Base-by-base conservation (phyloP, 768 basidiomycete species). In the Leccinum boreale region DNA sequence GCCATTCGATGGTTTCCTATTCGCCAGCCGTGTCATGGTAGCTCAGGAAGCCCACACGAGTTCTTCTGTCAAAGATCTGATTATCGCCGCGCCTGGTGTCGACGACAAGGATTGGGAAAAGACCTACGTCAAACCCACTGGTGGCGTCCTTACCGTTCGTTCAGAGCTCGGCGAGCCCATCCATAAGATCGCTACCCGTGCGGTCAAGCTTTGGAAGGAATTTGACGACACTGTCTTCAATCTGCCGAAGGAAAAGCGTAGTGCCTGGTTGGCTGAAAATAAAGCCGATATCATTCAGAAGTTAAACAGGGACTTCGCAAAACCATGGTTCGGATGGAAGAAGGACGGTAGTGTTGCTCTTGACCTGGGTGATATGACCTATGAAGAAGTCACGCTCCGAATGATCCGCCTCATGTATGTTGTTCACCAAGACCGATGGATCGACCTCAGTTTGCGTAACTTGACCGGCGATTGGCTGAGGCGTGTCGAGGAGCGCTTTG, bases 81-180 rank as follows among this genome's bases (percentile, higher is more conserved):
- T 99, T 61, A 89, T 98, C 57, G 90, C 89, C 47, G 94, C 96
- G 2, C 68, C 89, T n/a, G 97, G 97, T 74, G 94, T 98, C 39
- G 82, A 84, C 31, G 94, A 98, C 67, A 82, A 78, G 52, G 79
- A 88, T 56, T 98, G 95, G 94, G 96, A 98, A 71, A 91, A 89
- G 33, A 98, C 97, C 0, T 98, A 98, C 72, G 75, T 81, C 62
- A 94, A 92, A 75, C 90, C 94, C 59, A 97, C 94, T 6, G 97
- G 96, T 57, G 96, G 97, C 35, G 89, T 98, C 64, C 82, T 98
- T 60, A 98, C 96, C 6, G 97, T 99, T 60, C 90, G 89, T 63
- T 98, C 96, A 4, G 97, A 99, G 79, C 84, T 99, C 50, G 95
- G 95, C 42, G 97, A 99, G 74, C 97, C 97, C 11, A 98, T 98